phyloP scores from a whole-genome alignment of 768 basidiomycete genomes.

The Fomitopsis serialis region DNA sequence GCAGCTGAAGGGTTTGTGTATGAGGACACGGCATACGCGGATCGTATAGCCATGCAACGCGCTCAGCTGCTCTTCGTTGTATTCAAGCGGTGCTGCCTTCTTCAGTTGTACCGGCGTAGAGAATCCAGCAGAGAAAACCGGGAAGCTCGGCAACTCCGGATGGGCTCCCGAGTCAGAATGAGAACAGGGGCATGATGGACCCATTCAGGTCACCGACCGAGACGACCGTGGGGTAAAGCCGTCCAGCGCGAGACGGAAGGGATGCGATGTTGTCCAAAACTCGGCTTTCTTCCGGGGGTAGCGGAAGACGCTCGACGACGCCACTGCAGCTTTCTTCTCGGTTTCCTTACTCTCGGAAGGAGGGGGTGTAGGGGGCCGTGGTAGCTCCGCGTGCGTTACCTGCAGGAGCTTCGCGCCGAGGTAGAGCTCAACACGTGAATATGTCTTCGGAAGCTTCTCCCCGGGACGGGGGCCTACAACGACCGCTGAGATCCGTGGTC shows the following conservation, averaged over 20 bases:
- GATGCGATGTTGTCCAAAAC: constrained; percentile 51
- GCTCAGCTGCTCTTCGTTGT: constrained; percentile 41
- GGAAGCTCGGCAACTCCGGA: constrained; percentile 55
- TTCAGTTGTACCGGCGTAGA: constrained; percentile 37
- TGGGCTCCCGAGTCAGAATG: constrained; percentile 60
- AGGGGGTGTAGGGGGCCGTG: constrained; percentile 10
- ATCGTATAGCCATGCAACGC: constrained; percentile 57
- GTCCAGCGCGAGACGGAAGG: neutral
- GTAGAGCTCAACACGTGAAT: neutral
- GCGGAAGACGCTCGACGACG: constrained; percentile 36
- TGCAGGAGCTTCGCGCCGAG: neutral
- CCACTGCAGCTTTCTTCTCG: constrained; percentile 6
- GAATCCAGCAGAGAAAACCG: constrained; percentile 52
- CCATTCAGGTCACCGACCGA: constrained; percentile 24
- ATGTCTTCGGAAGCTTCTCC: neutral
- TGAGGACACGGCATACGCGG: constrained; percentile 52
- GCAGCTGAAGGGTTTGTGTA: constrained; percentile 67
- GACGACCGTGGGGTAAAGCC: constrained; percentile 57
- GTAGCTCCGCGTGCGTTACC: neutral
- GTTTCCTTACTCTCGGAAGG: neutral
- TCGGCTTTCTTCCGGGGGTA: constrained; percentile 57
- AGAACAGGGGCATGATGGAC: constrained; percentile 51
- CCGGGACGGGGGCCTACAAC: neutral
- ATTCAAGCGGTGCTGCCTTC: constrained; percentile 42
- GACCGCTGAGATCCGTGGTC: neutral